Evolutionary conservation across 2,329 filamentous ascomycete genomes (phyloP), one percentile per base, ranked within the genome.

Genomic region (Pseudogymnoascus sp.): DNA sequence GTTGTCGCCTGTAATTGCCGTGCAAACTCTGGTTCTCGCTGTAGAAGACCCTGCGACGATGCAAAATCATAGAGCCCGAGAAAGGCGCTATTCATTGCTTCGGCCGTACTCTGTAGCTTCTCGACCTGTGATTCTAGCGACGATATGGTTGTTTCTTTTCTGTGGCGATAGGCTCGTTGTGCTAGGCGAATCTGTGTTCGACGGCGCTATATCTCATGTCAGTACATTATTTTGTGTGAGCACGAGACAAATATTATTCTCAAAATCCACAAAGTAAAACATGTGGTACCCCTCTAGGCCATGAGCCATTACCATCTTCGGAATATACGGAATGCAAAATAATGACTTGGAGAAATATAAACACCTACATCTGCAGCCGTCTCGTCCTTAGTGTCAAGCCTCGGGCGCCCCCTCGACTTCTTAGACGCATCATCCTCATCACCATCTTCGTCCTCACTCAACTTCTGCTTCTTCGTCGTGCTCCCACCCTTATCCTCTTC

Each of bases 151-250:
- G 83, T 88, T 71, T 96, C 92, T 75, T 96, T 96, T 60, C 92
- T 87, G 70, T 89, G 85, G 14, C 92, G 85, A 71, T 96, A 96
- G 0, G 91, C 91, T 67, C 91, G 81, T 73, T 96, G 92, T 1
- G 92, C 92, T 62, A 93, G 82, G 23, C 92, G 87, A 66, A 96
- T 95, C 72, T 96, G 92, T 4, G 90, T 93, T 62, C 92, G 84
- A 61, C 92, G 88, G 65, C 91, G 88, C 89, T 90, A 67, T 41
- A 2, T 41, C 18, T 25, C 2, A 63, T 28, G 31, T 71, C 64
- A 70, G 65, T 61, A 55, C 25, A 16, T 12, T 21, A 55, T 8
- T 21, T 4, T 31, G 23, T 31, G 5, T 11, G 21, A 33, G n/a
- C 25, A 33, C n/a, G 9, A 33, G 49, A 33, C 7, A 11, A 31